phyloP scores from a whole-genome alignment of 2,329 filamentous ascomycete genomes.

The Paramyrothecium roridum region DNA sequence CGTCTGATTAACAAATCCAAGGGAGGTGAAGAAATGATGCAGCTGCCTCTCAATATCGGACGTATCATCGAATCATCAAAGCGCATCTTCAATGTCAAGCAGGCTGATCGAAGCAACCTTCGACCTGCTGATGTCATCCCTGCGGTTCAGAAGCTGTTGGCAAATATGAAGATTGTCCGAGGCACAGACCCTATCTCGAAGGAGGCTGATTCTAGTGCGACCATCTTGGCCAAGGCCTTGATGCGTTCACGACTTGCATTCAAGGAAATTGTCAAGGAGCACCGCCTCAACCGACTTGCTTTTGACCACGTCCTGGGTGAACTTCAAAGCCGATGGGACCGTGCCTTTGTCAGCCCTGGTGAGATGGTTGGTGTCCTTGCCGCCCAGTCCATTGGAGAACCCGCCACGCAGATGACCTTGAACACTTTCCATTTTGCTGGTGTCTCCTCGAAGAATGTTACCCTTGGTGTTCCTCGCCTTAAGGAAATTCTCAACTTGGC shows the following conservation, averaged over 20 bases:
- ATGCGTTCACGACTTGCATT: slow-evolving; percentile 86
- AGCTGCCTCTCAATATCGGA: slow-evolving; percentile 86
- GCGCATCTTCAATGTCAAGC: slow-evolving; percentile 86
- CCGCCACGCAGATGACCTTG: slow-evolving; percentile 97
- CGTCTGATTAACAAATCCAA: slow-evolving; percentile 64
- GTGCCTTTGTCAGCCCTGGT: slow-evolving; percentile 82
- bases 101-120: slow-evolving; percentile 81
- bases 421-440: slow-evolving; percentile 99
- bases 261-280: slow-evolving; percentile 84
- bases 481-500: slow-evolving; percentile 99
- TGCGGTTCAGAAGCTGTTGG: slow-evolving; percentile 70
- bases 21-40: slow-evolving; percentile 81
- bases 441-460: slow-evolving; percentile 99
- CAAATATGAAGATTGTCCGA: slow-evolving; percentile 79
- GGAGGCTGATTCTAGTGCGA: slow-evolving; percentile 87
- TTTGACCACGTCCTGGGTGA: slow-evolving; percentile 92
- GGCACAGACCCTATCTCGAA: slow-evolving; percentile 77
- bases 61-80: slow-evolving; percentile 90
- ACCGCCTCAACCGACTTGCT: slow-evolving; percentile 84
- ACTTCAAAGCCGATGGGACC: slow-evolving; percentile 82
- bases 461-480: slow-evolving; percentile 94
- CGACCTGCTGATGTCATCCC: slow-evolving; percentile 85
- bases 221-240: slow-evolving; percentile 87
- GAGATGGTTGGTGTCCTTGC: slow-evolving; percentile 99
- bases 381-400: slow-evolving; percentile 97